Evolutionary conservation across 257 asterid species (phyloP), one percentile per base, ranked within the genome.

Genomic region (Euphrasia confusa): DNA sequence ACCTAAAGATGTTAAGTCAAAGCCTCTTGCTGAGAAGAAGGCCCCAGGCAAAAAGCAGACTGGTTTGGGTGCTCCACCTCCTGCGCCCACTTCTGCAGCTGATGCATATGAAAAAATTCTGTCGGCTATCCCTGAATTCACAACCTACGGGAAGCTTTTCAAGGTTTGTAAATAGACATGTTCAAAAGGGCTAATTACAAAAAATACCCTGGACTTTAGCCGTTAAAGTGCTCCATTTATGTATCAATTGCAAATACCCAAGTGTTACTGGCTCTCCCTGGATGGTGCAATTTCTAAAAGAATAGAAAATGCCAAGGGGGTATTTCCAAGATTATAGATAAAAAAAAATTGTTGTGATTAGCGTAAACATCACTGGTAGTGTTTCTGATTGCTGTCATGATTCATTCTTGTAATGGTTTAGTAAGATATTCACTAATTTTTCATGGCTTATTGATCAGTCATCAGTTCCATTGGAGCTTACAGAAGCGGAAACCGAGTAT

Each of bases 401-500:
- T 53, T 61, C 54, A 32, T 49, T 13, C 37, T n/a, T 44, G 32
- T 33, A 58, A 32, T 62, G 13, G 12, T 3, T 37, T 37, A 37
- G 42, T 8, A 58, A 57, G 59, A 52, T 63, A 11, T 49, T 74
- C 13, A 54, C 28, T 55, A 52, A 37, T 63, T 57, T 69, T 63
- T 67, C 63, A 35, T 63, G 63, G 58, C 60, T 32, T 4, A 2
- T 37, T 78, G 56, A 58, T 58, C 90, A 94, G 99, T 94, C 99
- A 70, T 87, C 99, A 60, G 81, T 83, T 0, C 97, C 96, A 2
- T 95, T 90, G 87, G 99, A 94, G 82, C 99, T 94, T 71, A 85
- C 99, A 24, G 99, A 94, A 81, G 97, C 96, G 59, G 97, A 94
- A 84, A 94, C 99, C 5, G 99, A 94, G 71, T 94, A 94, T 76